Conservation (phyloP, 1,284 basidiomycete species). For the Cryptococcus sp. region DNA sequence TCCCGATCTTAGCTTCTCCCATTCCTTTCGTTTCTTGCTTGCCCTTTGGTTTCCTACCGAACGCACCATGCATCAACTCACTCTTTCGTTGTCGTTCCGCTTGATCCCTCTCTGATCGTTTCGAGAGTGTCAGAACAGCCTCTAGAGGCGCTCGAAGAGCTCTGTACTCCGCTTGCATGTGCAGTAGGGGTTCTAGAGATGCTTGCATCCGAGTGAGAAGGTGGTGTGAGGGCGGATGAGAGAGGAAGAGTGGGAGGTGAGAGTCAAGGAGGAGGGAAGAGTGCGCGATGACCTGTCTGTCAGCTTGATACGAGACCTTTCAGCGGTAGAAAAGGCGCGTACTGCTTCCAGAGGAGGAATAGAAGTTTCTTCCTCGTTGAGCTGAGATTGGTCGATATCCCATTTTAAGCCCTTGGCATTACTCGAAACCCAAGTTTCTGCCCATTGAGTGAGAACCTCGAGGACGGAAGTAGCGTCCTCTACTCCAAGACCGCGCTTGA, state of each 20-base stretch:
- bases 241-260: conserved; percentile 40
- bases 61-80: not conserved
- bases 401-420: conserved; percentile 26
- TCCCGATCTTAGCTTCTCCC: conserved; percentile 37
- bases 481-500: conserved; percentile 26
- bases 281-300: conserved; percentile 31
- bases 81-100: conserved; percentile 18
- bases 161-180: conserved; percentile 36
- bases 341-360: conserved; percentile 12
- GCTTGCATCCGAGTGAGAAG: conserved; percentile 30
- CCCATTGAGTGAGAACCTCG: conserved; percentile 27
- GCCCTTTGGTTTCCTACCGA: not conserved
- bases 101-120: conserved; percentile 26
- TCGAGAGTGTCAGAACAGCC: conserved; percentile 36
- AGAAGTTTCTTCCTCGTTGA: not conserved
- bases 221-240: conserved; percentile 25
- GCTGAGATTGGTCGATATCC: conserved; percentile 10
- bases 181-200: conserved; percentile 32
- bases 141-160: conserved; percentile 41
- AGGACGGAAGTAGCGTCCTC: conserved; percentile 34
- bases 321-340: not conserved
- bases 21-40: conserved; percentile 9
- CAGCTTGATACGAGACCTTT: not conserved
- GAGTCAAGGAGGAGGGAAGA: conserved; percentile 43
- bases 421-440: conserved; percentile 24